These are phyloP conservation scores for Leccinum solheimii DNA, from an alignment of 1,284 basidiomycete genomes.

Conservation along the genomic window DNA sequence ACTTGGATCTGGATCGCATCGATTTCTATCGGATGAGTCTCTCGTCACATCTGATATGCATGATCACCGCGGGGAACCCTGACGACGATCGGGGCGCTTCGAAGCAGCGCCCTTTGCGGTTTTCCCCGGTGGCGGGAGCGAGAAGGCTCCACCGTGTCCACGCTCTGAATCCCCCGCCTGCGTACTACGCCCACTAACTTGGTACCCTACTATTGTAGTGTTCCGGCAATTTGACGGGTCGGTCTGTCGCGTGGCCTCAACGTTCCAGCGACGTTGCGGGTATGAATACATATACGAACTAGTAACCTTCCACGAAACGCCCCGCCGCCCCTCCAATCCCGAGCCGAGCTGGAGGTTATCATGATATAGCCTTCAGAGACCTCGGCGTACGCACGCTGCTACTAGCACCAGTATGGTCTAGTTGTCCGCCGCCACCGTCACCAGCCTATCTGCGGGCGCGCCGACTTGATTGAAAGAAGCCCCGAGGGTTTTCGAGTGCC, in stretches of 20 bases:
- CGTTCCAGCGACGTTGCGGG: background rate
- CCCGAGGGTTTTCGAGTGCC: background rate
- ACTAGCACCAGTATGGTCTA: background rate
- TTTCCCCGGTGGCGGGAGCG: background rate
- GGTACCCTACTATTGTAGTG: background rate
- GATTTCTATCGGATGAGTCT: background rate
- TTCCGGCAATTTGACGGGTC: background rate
- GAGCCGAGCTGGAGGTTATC: background rate
- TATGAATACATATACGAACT: background rate
- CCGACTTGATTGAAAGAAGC: background rate
- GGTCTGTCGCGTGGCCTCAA: background rate
- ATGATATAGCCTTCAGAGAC: background rate
- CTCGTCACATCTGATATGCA: background rate
- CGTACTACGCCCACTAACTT: background rate
- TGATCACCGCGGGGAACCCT: background rate
- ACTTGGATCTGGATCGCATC: background rate
- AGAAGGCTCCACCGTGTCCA: background rate
- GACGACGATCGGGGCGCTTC: background rate
- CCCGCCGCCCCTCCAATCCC: background rate
- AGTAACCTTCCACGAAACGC: background rate
- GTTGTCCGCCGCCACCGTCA: background rate
- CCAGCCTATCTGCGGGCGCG: background rate
- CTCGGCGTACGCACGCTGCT: background rate
- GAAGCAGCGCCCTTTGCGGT: background rate
- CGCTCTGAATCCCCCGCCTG: background rate